Conservation (phyloP, 2,329 filamentous ascomycete genomes). For the Colletotrichum zoysiae region DNA sequence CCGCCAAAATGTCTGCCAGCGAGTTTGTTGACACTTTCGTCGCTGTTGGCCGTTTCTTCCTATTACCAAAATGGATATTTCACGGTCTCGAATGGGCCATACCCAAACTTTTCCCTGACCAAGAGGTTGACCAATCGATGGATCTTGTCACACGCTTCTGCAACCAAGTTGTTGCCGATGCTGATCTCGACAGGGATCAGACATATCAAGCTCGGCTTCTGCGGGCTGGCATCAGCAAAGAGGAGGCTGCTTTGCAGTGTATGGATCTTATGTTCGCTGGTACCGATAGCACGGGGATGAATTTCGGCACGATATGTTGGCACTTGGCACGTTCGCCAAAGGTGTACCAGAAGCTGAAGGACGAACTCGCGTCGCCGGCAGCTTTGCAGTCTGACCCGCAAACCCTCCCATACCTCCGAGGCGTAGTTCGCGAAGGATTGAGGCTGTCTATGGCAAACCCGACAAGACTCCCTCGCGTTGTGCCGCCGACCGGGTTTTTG, state of each 20-base stretch:
- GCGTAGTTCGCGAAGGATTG: slow-evolving; percentile 9
- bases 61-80: slow-evolving; percentile 2
- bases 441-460: slow-evolving; percentile 22
- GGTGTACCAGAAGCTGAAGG: not conserved
- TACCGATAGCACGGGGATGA: slow-evolving; percentile 22
- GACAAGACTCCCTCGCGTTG: slow-evolving; percentile 4
- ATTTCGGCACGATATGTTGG: slow-evolving; percentile 19
- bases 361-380: not conserved
- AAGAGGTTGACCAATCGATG: slow-evolving; percentile 5
- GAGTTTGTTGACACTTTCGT: slow-evolving; percentile 23
- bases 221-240: not conserved
- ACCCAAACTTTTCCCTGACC: not conserved
- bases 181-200: not conserved
- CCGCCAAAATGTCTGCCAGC: slow-evolving; percentile 5
- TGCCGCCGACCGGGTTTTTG: not conserved
- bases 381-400: slow-evolving; percentile 2
- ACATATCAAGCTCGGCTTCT: slow-evolving; percentile 10
- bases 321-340: not conserved
- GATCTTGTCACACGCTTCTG: slow-evolving; percentile 9
- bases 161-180: slow-evolving; percentile 7
- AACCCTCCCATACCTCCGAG: slow-evolving; percentile 8
- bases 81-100: slow-evolving; percentile 1
- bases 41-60: slow-evolving; percentile 6
- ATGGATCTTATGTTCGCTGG: slow-evolving; percentile 22
- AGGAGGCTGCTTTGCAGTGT: slow-evolving; percentile 8